Evolutionary conservation across 345 rosid species (phyloP).

Genomic region (Salix brachista): DNA sequence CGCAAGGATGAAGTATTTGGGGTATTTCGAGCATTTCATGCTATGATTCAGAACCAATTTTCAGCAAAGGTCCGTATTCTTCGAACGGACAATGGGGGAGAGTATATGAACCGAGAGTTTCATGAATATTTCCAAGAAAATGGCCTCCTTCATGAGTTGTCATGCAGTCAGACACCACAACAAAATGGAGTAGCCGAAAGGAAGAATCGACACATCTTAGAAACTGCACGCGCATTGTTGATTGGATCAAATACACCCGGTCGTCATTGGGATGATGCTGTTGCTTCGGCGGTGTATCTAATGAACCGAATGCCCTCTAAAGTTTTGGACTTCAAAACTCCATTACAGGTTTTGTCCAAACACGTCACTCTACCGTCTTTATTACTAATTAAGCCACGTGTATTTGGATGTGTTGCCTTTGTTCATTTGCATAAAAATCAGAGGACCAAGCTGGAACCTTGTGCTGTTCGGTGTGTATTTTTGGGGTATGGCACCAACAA

Average conservation of each 20-base stretch:
- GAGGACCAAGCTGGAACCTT: no score
- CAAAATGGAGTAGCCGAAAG: background rate
- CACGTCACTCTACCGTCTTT: no score
- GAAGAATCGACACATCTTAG: background rate
- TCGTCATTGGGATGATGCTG: background rate
- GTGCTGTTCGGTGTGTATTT: no score
- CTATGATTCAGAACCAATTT: background rate
- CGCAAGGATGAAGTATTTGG: background rate
- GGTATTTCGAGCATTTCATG: background rate
- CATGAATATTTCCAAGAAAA: background rate
- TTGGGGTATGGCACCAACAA: no score
- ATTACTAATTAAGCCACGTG: no score
- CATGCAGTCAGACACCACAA: background rate
- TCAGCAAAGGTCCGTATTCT: background rate
- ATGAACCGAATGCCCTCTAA: background rate
- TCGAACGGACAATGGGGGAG: background rate
- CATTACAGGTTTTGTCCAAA: background rate
- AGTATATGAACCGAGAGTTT: background rate
- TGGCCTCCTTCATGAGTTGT: background rate
- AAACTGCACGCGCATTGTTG: background rate
- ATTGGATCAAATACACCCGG: background rate
- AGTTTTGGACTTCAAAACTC: background rate
- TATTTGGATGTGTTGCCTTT: no score
- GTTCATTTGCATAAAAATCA: no score
- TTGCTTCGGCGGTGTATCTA: background rate